phyloP scores from a whole-genome alignment of 176 grass and related monocot genomes.

The Lolium perenne region DNA sequence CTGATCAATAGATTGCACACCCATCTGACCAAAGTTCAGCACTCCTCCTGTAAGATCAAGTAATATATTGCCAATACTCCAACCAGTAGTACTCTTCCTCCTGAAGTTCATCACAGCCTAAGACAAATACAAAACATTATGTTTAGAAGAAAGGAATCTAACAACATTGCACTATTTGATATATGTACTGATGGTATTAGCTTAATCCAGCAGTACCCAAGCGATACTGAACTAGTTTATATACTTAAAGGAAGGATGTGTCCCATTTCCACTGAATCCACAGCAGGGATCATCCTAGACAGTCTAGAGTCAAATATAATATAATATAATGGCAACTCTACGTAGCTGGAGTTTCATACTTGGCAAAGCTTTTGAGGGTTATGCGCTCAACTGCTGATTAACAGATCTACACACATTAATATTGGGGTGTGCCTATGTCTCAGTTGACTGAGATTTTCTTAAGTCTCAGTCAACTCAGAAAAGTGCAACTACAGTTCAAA shows the following conservation, averaged over 20 bases:
- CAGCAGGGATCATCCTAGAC: not conserved
- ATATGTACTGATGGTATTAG: not conserved
- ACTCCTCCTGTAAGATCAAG: slow-evolving; percentile 85
- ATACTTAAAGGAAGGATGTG: not conserved
- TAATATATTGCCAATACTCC: slow-evolving; percentile 98
- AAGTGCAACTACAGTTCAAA: too few relatives aligned
- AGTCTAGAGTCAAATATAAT: not conserved
- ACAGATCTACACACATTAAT: not conserved
- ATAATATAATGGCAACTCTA: not conserved
- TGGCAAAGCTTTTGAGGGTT: not conserved
- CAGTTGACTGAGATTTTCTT: too few relatives aligned
- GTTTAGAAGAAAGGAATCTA: not conserved
- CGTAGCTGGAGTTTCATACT: not conserved
- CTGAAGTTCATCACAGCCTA: slow-evolving; percentile 89
- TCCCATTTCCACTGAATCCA: not conserved
- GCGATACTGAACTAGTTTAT: slow-evolving; percentile 13
- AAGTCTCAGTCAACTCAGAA: too few relatives aligned
- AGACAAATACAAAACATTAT: slow-evolving; percentile 31
- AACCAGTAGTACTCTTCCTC: slow-evolving; percentile 89
- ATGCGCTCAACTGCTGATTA: not conserved
- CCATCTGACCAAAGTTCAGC: slow-evolving; percentile 93
- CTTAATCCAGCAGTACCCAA: not conserved
- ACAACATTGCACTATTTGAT: not conserved
- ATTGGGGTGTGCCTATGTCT: too few relatives aligned
- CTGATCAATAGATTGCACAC: slow-evolving; percentile 95